Base-by-base conservation (phyloP, 148 eudicot genomes). In the Rhododendron vialii region DNA sequence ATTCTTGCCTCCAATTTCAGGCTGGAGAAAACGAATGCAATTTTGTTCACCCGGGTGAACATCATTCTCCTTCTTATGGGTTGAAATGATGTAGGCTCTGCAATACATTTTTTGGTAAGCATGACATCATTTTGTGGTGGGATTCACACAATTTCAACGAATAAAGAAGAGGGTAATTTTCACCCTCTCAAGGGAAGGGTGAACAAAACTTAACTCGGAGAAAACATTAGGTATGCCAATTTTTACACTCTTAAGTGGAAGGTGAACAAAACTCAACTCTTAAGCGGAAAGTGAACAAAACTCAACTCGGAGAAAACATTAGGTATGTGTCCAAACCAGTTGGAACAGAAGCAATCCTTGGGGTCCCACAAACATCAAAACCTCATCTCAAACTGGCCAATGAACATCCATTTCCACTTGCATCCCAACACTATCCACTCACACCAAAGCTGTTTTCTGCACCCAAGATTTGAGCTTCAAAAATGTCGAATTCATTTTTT, bases 311-410 rank as follows among this genome's bases (percentile, higher is more conserved):
- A 61, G 28, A 8, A 22, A 20, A 7, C 11, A 5, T 61, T 61
- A n/a, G 71, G 71, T 0, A 2, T 65, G 30, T 30, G 35, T n/a
- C 35, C 1, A 67, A 8, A 63, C 30, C 73, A 65, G 30, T 65
- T n/a, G 73, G 9, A 67, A 71, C 38, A 71, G 76, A 30, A 14
- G 76, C 76, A 71, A 71, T 71, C 76, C 41, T 45, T 1, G 12
- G 30, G 87, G 84, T 47, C n/a, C 87, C 87, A 86, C 80, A 24
- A 10, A 8, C 14, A 38, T 22, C 28, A 69, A 0, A 73, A 50
- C 80, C 85, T 86, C 82, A 86, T 86, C 88, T 41, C 15, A 10
- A 41, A 28, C 53, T 77, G 78, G 26, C 88, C 88, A 86, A 86
- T 86, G 43, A 80, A 35, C n/a, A 47, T 67, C n/a, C 83, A 24